These are phyloP conservation scores for Agrocybe pediades DNA, from an alignment of 768 basidiomycete species.

Conservation along the genomic window DNA sequence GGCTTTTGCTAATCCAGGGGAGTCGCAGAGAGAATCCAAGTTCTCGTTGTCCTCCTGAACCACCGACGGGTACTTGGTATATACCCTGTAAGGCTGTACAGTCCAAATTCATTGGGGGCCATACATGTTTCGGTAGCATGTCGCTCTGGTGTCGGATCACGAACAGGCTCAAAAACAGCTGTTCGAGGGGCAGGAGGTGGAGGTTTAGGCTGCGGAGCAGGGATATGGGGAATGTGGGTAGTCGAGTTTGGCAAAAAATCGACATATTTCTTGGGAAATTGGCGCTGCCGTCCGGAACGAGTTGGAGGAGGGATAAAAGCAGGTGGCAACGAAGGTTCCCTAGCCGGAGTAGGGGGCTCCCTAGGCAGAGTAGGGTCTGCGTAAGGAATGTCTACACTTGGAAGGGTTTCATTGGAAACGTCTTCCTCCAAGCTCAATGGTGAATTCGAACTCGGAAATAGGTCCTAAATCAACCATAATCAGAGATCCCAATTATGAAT, in stretches of 20 bases:
- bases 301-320: slow-evolving; percentile 6
- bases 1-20: not conserved
- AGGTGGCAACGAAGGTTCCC: not conserved
- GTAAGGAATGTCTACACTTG: too few species aligned
- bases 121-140: not conserved
- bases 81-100: not conserved
- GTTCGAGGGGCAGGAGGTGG: not conserved
- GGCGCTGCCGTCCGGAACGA: not conserved
- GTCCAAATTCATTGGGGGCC: not conserved
- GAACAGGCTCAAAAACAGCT: too few species aligned
- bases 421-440: too few species aligned
- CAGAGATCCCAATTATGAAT: too few species aligned
- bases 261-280: slow-evolving; percentile 6
- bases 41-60: not conserved
- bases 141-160: too few species aligned
- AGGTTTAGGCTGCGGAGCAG: not conserved
- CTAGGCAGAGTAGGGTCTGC: too few species aligned
- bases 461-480: too few species aligned
- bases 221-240: slow-evolving; percentile 10
- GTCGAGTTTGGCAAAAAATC: slow-evolving; percentile 15
- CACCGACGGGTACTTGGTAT: not conserved
- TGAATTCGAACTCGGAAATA: too few species aligned
- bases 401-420: too few species aligned
- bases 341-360: too few species aligned
- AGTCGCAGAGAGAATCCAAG: not conserved